phyloP scores from a whole-genome alignment of 2,329 filamentous ascomycete species.

The Ascochyta viciae-villosae region DNA sequence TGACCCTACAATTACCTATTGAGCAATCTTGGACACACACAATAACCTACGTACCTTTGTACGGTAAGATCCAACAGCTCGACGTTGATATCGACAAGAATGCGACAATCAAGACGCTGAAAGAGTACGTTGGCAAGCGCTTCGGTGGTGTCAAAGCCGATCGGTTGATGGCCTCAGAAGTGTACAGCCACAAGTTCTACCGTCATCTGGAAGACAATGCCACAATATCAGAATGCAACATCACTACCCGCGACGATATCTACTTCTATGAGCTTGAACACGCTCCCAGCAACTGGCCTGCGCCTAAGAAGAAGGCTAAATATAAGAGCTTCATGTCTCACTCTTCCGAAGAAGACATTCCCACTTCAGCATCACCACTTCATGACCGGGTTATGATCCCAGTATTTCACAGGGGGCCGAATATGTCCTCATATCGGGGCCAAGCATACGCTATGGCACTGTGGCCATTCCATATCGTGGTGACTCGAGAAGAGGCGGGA shows the following conservation, averaged over 20 bases:
- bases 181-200: conserved; percentile 85
- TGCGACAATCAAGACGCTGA: conserved; percentile 71
- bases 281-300: conserved; percentile 78
- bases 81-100: conserved; percentile 83
- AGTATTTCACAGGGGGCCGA: conserved; percentile 67
- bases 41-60: conserved; percentile 79
- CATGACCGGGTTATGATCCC: conserved; percentile 75
- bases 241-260: conserved; percentile 67
- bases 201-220: conserved; percentile 76
- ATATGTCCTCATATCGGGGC: conserved; percentile 41
- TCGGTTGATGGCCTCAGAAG: conserved; percentile 79
- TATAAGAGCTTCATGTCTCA: conserved; percentile 56
- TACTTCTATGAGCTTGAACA: conserved; percentile 80
- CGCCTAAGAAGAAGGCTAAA: conserved; percentile 58
- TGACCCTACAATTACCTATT: conserved; percentile 89
- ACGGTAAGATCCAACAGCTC: conserved; percentile 73
- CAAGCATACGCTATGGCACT: conserved; percentile 45
- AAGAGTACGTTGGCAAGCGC: conserved; percentile 66
- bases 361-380: conserved; percentile 65
- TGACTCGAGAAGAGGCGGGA: conserved; percentile 75
- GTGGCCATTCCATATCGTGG: conserved; percentile 73
- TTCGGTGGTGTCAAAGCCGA: conserved; percentile 61
- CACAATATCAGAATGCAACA: conserved; percentile 73
- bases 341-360: conserved; percentile 55
- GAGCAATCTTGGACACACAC: conserved; percentile 80